Evolutionary conservation across 768 basidiomycete genomes (phyloP), one percentile per base, ranked within the genome.

Genomic region (Leccinum barrowsii): DNA sequence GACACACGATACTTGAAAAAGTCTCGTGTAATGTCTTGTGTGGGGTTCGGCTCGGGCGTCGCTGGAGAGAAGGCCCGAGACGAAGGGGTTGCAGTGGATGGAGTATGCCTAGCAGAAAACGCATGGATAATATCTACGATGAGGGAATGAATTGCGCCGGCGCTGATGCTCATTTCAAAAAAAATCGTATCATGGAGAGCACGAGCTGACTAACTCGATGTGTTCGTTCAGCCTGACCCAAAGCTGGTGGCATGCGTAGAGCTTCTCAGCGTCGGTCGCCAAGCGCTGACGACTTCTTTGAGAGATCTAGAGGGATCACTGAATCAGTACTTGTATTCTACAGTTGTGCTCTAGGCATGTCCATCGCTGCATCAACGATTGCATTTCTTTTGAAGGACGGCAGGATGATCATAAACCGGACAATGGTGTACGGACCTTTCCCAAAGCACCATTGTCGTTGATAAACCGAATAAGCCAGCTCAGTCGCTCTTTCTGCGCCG

Each of bases 381-480:
- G 24, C 13, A 17, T 17, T 37, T 24, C 53, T 15, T 42, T 56
- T 47, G 54, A 24, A 55, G n/a, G 19, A 49, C 13, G 15, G 5
- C 24, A 42, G 44, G 21, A 10, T 28, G 32, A 28, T 24, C 40
- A 26, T 51, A 21, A 46, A 28, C 10, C 0, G 11, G 44, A 40
- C 21, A 11, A 59, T 19, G 11, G 26, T 30, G 19, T 21, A 57
- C 74, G 62, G 32, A 90, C 93, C 80, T 90, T 92, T 40, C 76
- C 77, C 35, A 95, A 76, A 5, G 87, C 87, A 0, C 82, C 86
- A 70, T 96, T 96, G 54, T 91, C 87, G 48, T 93, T 90, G 66
- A 97, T 90, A 70, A 94, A 96, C 24, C 80, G 81, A 63, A 96
- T 90, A n/a, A 98, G 78, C 80, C 90, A 92, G 55, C 84, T 85